A percentile compares a stretch with the other conserved stretches of the same genome.
phyloP scores from a whole-genome alignment of 108 stramenopile species.

The Cyclotella baltica region DNA sequence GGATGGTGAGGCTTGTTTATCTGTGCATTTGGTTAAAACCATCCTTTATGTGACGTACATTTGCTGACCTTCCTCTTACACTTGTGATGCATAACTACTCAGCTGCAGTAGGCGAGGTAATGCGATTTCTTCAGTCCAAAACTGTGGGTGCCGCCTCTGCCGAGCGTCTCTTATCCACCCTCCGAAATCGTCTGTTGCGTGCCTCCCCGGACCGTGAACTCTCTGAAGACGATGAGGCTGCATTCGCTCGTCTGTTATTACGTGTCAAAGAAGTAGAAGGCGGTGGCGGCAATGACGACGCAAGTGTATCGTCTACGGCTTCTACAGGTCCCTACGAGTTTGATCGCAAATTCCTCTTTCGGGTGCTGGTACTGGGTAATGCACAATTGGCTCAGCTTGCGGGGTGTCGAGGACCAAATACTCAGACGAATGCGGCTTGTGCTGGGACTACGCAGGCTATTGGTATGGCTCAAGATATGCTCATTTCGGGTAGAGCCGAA shows the following conservation, averaged over 20 bases:
- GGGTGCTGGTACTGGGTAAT: constrained; percentile 94
- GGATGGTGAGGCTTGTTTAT: no score
- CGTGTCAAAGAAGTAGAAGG: constrained; percentile 69
- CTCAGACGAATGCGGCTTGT: constrained; percentile 98
- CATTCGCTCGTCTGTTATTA: constrained; percentile 77
- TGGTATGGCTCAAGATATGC: constrained; percentile 96
- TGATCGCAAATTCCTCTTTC: constrained; percentile 98
- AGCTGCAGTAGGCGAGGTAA: constrained; percentile 96
- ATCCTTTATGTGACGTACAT: no score
- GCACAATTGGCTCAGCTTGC: constrained; percentile 96
- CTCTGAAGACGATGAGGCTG: constrained; percentile 85
- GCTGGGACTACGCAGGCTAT: constrained; percentile 97
- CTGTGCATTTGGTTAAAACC: no score
- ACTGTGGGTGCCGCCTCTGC: constrained; percentile 84
- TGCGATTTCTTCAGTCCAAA: constrained; percentile 91
- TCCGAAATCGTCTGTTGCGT: constrained; percentile 78
- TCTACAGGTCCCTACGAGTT: constrained; percentile 81
- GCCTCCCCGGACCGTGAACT: constrained; percentile 74
- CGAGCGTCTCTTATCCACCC: constrained; percentile 78
- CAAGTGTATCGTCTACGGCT: constrained; percentile 45
- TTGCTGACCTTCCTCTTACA: no score
- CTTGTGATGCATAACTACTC: no score
- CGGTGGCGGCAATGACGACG: constrained; percentile 39
- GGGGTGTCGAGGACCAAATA: constrained; percentile 95
- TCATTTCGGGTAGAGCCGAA: constrained; percentile 91